Base-by-base conservation (phyloP, 441 rosid genomes). In the Populus hybrid region DNA sequence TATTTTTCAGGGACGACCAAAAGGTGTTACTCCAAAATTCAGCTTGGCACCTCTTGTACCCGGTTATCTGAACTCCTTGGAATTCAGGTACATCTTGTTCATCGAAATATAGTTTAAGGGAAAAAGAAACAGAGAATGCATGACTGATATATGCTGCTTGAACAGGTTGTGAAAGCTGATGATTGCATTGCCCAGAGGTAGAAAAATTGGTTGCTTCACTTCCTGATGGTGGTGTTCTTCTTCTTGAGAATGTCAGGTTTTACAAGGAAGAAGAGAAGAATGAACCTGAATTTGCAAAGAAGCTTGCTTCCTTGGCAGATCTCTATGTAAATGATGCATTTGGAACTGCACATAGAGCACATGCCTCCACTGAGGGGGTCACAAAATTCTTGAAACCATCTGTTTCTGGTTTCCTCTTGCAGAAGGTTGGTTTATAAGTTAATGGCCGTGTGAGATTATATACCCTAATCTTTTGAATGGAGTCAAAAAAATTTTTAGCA, bases 251-350 rank as follows among this genome's bases (percentile, higher is more conserved):
- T 50, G 97, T 94, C 30, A 87, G 97, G 81, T 94, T 94, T 82
- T 90, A 92, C 91, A 94, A 91, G 86, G 98, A 95, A 76, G 98
- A 95, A 86, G 98, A 95, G 83, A 93, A 93, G 89, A 95, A 95
- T n/a, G 97, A 95, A 2, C 92, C 98, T 6, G 98, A 93, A 81
- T 93, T 91, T 73, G 94, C 97, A 7, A 89, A 92, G 93, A 94
- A 94, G 91, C 94, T 94, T 74, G 97, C 97, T 34, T 85, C 97
- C 57, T 57, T 94, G 50, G 98, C 97, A 35, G 98, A 92, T 85
- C 88, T 92, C 26, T 94, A 82, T 82, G 97, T 94, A 24, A 94
- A 94, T 66, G 98, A 94, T 84, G 98, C 98, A 46, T 94, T 92
- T 50, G 98, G 97, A n/a, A 94, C 98, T 68, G 97, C 98, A 19